Percentiles rank a stretch among this genome's conserved stretches.
These are phyloP conservation scores for Pisolithus thermaeus DNA, from an alignment of 1,284 basidiomycete species.

Conservation along the genomic window DNA sequence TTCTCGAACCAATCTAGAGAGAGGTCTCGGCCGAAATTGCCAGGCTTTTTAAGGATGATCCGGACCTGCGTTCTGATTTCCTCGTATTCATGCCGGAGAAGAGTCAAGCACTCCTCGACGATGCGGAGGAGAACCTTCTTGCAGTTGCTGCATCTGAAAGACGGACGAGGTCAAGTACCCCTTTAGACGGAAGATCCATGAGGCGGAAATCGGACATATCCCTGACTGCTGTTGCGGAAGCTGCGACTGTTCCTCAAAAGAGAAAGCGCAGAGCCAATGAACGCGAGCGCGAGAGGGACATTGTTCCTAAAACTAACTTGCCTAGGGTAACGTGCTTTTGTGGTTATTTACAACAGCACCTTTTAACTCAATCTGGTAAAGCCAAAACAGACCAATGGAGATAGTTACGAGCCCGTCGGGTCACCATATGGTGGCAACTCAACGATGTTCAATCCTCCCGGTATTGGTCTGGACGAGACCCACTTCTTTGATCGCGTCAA, in stretches of 20 bases:
- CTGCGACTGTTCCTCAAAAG: conserved; percentile 47
- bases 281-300: conserved; percentile 33
- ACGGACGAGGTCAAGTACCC: conserved; percentile 23
- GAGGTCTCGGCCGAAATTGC: conserved; percentile 86
- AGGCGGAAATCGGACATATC: conserved; percentile 28
- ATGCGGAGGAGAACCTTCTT: conserved; percentile 28
- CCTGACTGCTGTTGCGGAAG: conserved; percentile 22
- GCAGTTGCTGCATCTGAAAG: conserved; percentile 21
- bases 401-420: conserved; percentile 16
- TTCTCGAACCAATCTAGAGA: conserved; percentile 41
- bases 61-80: conserved; percentile 88
- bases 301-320: conserved; percentile 15
- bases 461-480: conserved; percentile 57
- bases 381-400: conserved; percentile 18
- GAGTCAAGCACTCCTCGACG: conserved; percentile 44
- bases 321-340: conserved; percentile 22
- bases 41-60: conserved; percentile 80
- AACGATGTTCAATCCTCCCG: conserved; percentile 24
- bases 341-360: neutral
- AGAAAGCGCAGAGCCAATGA: conserved; percentile 56
- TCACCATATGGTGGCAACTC: conserved; percentile 26
- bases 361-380: conserved; percentile 9
- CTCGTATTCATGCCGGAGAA: conserved; percentile 85
- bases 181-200: conserved; percentile 18
- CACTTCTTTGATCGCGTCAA: conserved; percentile 95